phyloP scores from a whole-genome alignment of 1,284 basidiomycete species.

The Apiotrichum sp. region DNA sequence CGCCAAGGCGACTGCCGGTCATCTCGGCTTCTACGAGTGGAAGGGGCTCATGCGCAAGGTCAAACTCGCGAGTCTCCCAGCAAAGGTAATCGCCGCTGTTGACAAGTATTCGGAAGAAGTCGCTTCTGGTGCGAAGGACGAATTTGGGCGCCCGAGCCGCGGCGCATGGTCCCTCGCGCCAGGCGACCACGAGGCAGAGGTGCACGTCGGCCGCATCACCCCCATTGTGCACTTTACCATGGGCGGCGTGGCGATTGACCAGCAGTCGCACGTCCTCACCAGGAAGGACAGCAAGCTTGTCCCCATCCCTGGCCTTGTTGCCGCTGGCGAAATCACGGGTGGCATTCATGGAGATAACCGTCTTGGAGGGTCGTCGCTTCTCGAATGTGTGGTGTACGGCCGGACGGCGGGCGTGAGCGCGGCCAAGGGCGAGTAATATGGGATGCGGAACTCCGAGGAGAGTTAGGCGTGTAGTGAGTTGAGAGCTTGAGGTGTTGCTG shows the following conservation, averaged over 20 bases:
- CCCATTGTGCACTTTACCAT: slow-evolving; percentile 15
- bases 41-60: slow-evolving; percentile 10
- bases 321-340: slow-evolving; percentile 14
- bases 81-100: background rate
- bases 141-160: background rate
- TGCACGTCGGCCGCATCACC: slow-evolving; percentile 9
- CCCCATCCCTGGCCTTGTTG: slow-evolving; percentile 4
- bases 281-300: background rate
- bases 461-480: too few relatives aligned
- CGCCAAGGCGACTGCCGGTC: slow-evolving; percentile 2
- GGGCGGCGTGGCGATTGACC: slow-evolving; percentile 11
- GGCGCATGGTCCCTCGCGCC: slow-evolving; percentile 7
- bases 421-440: background rate
- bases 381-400: slow-evolving; percentile 16
- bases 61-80: slow-evolving; percentile 2
- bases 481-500: too few relatives aligned
- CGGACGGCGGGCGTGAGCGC: slow-evolving; percentile 6
- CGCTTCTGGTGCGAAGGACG: background rate
- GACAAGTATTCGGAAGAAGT: slow-evolving; percentile 7
- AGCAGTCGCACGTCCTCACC: slow-evolving; percentile 1
- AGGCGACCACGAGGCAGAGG: slow-evolving; percentile 5
- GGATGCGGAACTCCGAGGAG: too few relatives aligned
- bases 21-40: slow-evolving; percentile 14
- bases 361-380: slow-evolving; percentile 9
- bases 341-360: slow-evolving; percentile 17